Evolutionary conservation across 805 yeast species (phyloP), one percentile per base, ranked within the genome.

Genomic region (Wickerhamiella nectarea): DNA sequence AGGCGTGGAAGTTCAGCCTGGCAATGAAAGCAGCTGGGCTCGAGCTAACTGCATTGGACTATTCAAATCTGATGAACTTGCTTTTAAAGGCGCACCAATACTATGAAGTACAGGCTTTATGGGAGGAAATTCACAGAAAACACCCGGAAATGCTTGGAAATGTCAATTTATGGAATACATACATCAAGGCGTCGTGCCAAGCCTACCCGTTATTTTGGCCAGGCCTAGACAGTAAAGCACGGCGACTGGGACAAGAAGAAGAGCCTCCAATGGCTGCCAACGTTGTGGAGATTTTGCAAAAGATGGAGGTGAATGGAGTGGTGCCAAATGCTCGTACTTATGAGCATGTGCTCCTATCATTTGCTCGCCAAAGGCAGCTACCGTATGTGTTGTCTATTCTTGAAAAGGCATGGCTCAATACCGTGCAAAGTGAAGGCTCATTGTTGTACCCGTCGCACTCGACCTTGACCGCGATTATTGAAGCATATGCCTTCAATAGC

Each of bases 111-210:
- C 49, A 53, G 10, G n/a, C 25, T 24, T 42, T 55, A 18, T 60
- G 64, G 64, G 20, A 36, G 3, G 56, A 55, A 20, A 51, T 50
- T 40, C 40, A 49, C 25, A 36, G 31, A 31, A 17, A 19, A 17
- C 22, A 20, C n/a, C 37, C 38, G 4, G 45, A 50, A 7, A 45
- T 58, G 18, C 29, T 39, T 17, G 44, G 50, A 20, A 53, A 54
- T 18, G 47, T 56, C 12, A 49, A 48, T 18, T 53, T 59, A 37
- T 61, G 63, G 63, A 61, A 61, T 48, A 53, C 52, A 25, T 61
- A 61, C 44, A 56, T 61, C 28, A 40, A 37, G 44, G 63, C 60
- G 1, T 47, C 54, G 6, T 56, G 60, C 35, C 56, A 52, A 26
- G 59, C 56, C 9, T 50, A 50, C 41, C 56, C 58, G 34, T 44